A percentile compares a stretch with the other conserved stretches of the same genome.
Evolutionary conservation across 306 rosid species (phyloP).

Genomic region (Rubus idaeus): DNA sequence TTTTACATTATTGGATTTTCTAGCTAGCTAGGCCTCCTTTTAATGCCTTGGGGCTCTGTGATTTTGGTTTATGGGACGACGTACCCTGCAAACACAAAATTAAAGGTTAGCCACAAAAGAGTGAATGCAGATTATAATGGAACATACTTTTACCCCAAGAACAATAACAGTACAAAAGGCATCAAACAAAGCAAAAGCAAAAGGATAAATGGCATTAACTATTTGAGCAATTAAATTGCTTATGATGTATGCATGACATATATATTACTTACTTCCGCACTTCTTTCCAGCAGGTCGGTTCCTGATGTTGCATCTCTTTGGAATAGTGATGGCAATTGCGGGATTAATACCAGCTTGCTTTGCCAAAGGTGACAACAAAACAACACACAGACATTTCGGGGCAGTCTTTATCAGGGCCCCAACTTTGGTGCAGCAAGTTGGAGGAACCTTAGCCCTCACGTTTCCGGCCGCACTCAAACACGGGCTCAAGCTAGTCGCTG

Average conservation of each 20-base stretch:
- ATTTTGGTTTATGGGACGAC: slow-evolving; percentile 33
- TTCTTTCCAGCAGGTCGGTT: slow-evolving; percentile 82
- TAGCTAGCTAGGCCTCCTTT: neutral
- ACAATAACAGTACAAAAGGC: neutral
- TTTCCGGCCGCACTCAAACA: slow-evolving; percentile 60
- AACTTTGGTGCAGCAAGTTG: slow-evolving; percentile 67
- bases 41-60: neutral
- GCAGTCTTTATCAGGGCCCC: slow-evolving; percentile 54
- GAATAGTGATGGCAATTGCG: slow-evolving; percentile 69
- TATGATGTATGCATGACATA: neutral
- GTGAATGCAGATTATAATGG: neutral
- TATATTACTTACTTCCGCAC: slow-evolving; percentile 77
- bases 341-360: slow-evolving; percentile 73
- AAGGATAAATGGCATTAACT: neutral
- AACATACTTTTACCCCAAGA: neutral
- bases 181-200: slow-evolving; percentile 2
- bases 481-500: slow-evolving; percentile 75
- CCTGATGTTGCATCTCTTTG: slow-evolving; percentile 82
- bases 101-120: neutral
- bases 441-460: slow-evolving; percentile 53
- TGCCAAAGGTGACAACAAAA: slow-evolving; percentile 76
- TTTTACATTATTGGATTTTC: neutral
- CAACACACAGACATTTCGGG: slow-evolving; percentile 80
- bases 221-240: neutral
- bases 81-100: slow-evolving; percentile 32